phyloP scores from a whole-genome alignment of 2,329 filamentous ascomycete species.

The Penicillium italicum region DNA sequence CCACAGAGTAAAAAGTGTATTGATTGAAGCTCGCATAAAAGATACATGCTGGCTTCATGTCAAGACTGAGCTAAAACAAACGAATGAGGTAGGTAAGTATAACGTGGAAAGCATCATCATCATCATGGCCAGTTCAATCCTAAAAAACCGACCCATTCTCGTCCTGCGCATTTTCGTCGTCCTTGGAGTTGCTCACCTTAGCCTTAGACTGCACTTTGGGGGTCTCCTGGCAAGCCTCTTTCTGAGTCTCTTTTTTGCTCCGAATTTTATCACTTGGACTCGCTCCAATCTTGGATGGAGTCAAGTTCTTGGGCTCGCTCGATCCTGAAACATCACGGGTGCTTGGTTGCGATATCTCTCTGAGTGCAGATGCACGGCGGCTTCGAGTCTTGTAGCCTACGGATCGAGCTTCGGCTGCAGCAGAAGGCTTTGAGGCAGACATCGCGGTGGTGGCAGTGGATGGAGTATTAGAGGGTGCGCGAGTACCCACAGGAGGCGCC shows the following conservation, averaged over 20 bases:
- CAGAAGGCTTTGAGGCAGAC: slow-evolving; percentile 26
- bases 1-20: not conserved
- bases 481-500: slow-evolving; percentile 23
- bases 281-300: slow-evolving; percentile 25
- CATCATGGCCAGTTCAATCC: not conserved
- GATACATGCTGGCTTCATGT: not conserved
- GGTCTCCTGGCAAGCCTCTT: slow-evolving; percentile 24
- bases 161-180: not conserved
- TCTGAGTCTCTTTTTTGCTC: slow-evolving; percentile 32
- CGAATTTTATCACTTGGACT: slow-evolving; percentile 34
- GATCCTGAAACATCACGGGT: slow-evolving; percentile 34
- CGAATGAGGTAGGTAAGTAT: not conserved
- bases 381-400: slow-evolving; percentile 23
- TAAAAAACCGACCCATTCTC: slow-evolving; percentile 1
- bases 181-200: slow-evolving; percentile 1
- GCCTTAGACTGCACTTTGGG: slow-evolving; percentile 7
- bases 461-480: slow-evolving; percentile 32
- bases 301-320: slow-evolving; percentile 27
- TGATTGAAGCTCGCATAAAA: not conserved
- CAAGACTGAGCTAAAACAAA: not conserved
- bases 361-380: slow-evolving; percentile 22
- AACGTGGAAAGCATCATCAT: not conserved
- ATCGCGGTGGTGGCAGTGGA: slow-evolving; percentile 20
- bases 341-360: slow-evolving; percentile 30
- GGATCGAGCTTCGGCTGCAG: slow-evolving; percentile 29